phyloP scores from a whole-genome alignment of 306 rosid genomes.

The Lathyrus aphaca region DNA sequence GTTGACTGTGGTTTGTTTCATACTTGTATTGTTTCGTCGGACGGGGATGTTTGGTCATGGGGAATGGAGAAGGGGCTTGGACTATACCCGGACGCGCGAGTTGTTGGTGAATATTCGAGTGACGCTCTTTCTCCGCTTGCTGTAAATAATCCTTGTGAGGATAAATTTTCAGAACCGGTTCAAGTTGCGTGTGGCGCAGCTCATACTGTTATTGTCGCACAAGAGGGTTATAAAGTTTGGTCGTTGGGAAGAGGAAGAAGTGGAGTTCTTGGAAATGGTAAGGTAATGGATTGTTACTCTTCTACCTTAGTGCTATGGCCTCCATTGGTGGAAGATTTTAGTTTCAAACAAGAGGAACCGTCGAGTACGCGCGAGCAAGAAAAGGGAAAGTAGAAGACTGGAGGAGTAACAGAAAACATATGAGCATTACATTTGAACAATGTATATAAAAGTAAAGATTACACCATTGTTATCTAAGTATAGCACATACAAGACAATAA shows the following conservation, averaged over 20 bases:
- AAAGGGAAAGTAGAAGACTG: constrained; percentile 36
- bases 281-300: constrained; percentile 53
- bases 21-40: constrained; percentile 75
- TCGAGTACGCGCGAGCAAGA: constrained; percentile 37
- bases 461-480: background rate
- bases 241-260: constrained; percentile 94
- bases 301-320: constrained; percentile 76
- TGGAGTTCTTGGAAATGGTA: constrained; percentile 89
- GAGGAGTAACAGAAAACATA: constrained; percentile 46
- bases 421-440: background rate
- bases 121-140: constrained; percentile 74
- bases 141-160: constrained; percentile 41
- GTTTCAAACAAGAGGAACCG: constrained; percentile 54
- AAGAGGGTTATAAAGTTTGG: constrained; percentile 73
- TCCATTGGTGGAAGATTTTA: constrained; percentile 51
- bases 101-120: constrained; percentile 56
- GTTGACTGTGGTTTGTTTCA: constrained; percentile 90
- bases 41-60: constrained; percentile 94
- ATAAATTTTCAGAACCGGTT: constrained; percentile 62
- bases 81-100: constrained; percentile 76
- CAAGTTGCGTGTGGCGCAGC: constrained; percentile 90
- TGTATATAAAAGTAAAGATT: background rate
- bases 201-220: constrained; percentile 72
- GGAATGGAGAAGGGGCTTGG: constrained; percentile 99
- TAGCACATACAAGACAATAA: constrained; percentile 5